Percentiles rank a stretch among this genome's conserved stretches.
Conservation (phyloP, 495 filamentous ascomycete genomes). For the Apodospora peruviana region DNA sequence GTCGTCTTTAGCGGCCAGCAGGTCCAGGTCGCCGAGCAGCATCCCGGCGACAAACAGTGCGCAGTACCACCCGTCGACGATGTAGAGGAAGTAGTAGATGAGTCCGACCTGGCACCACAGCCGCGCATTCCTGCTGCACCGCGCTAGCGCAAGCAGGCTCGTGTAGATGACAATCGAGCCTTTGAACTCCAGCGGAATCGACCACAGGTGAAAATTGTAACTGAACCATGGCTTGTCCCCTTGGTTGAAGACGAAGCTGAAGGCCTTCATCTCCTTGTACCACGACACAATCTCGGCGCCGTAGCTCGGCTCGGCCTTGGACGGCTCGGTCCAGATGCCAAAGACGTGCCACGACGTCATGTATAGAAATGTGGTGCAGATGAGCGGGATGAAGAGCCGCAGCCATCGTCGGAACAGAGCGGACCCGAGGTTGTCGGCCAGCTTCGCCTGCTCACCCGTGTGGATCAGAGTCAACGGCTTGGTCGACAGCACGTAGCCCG, state of each 20-base stretch:
- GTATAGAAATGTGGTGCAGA: constrained; percentile 43
- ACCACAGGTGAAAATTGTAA: constrained; percentile 40
- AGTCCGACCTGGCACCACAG: constrained; percentile 27
- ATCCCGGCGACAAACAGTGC: constrained; percentile 42
- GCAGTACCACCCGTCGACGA: constrained; percentile 41
- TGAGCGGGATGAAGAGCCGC: constrained; percentile 28
- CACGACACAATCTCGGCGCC: constrained; percentile 43
- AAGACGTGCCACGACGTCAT: constrained; percentile 47
- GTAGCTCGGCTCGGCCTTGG: constrained; percentile 27
- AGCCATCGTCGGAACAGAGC: constrained; percentile 32
- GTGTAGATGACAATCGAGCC: constrained; percentile 45
- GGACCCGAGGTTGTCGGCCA: constrained; percentile 25
- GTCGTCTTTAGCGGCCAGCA: constrained; percentile 33
- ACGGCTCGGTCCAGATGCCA: constrained; percentile 30
- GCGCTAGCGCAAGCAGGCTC: constrained; percentile 36
- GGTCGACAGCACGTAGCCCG: constrained; percentile 45
- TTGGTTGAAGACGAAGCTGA: constrained; percentile 49
- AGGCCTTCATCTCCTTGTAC: constrained; percentile 54
- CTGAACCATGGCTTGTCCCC: constrained; percentile 30
- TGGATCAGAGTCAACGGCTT: constrained; percentile 48
- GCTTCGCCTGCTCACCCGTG: constrained; percentile 34
- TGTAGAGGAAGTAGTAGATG: constrained; percentile 38
- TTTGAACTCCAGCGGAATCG: constrained; percentile 36
- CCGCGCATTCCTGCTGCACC: constrained; percentile 22
- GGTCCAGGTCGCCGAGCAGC: constrained; percentile 44